Conservation (phyloP, 345 rosid species). For the Brassica rapa region DNA sequence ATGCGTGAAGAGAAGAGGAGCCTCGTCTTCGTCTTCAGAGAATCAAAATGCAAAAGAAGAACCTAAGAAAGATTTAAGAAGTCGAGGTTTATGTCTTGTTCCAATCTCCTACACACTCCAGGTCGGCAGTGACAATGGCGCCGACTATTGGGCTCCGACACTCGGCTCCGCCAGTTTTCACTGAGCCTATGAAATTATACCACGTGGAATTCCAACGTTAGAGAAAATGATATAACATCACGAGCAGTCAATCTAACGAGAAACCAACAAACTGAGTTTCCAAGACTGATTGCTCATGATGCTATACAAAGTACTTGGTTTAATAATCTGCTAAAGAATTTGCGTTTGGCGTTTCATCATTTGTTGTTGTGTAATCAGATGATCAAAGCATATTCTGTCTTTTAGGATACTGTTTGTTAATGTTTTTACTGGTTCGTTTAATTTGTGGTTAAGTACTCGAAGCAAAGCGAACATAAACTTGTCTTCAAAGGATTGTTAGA, state of each 20-base stretch:
- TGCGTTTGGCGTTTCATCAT: conserved; percentile 23
- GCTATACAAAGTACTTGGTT: conserved; percentile 61
- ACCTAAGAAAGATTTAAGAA: conserved; percentile 69
- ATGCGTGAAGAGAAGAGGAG: conserved; percentile 66
- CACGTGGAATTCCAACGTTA: conserved; percentile 17
- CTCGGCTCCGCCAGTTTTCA: conserved; percentile 56
- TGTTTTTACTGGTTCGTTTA: conserved; percentile 21
- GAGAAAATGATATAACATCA: conserved; percentile 77
- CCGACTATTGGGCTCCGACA: conserved; percentile 94
- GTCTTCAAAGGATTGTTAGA: neutral
- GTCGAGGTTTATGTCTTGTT: conserved; percentile 92
- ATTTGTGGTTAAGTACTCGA: conserved; percentile 33
- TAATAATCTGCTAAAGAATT: conserved; percentile 13
- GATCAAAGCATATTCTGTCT: conserved; percentile 17
- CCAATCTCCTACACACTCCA: conserved; percentile 85
- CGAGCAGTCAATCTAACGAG: conserved; percentile 92
- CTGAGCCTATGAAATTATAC: conserved; percentile 24
- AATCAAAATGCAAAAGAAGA: conserved; percentile 51
- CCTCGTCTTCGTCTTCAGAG: conserved; percentile 31
- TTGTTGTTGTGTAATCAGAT: conserved; percentile 13
- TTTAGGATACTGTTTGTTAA: conserved; percentile 25
- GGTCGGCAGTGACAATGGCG: conserved; percentile 84
- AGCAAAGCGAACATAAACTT: neutral
- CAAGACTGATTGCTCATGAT: conserved; percentile 99
- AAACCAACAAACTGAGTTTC: conserved; percentile 41